Conservation (phyloP, 495 filamentous ascomycete genomes). For the Glonium stellatum region DNA sequence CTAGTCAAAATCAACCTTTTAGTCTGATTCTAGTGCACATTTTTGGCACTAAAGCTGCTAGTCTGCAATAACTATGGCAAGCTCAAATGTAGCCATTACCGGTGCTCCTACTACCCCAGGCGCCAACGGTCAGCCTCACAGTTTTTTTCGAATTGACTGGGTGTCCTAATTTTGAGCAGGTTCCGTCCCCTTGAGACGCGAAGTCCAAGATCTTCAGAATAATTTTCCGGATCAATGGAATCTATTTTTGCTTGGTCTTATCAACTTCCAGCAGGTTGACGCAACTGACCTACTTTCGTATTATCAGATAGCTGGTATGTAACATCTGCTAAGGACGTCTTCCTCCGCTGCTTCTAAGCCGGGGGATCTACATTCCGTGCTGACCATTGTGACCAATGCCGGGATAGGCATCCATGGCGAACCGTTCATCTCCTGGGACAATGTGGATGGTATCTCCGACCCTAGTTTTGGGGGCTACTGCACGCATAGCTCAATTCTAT, state of each 20-base stretch:
- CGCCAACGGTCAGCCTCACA: constrained; percentile 6
- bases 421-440: constrained; percentile 13
- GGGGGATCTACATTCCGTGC: neutral
- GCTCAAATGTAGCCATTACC: constrained; percentile 6
- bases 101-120: constrained; percentile 14
- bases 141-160: neutral
- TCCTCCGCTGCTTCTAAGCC: neutral
- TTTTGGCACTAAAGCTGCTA: neutral
- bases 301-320: constrained; percentile 56
- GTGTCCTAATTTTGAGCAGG: constrained; percentile 1
- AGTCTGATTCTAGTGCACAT: neutral
- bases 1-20: neutral
- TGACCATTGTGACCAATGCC: neutral
- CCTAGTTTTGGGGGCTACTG: constrained; percentile 12
- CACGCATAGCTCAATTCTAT: constrained; percentile 11
- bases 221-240: constrained; percentile 45
- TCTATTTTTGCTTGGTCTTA: constrained; percentile 50
- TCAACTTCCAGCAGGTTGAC: constrained; percentile 46
- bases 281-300: constrained; percentile 49
- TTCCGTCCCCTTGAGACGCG: constrained; percentile 12
- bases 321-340: neutral
- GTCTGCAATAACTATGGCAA: neutral
- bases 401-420: constrained; percentile 14
- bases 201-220: constrained; percentile 12
- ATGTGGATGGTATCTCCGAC: constrained; percentile 2